A percentile compares a stretch with the other conserved stretches of the same genome.
Conservation (phyloP, 1,284 basidiomycete genomes). For the Peniophora sp. region DNA sequence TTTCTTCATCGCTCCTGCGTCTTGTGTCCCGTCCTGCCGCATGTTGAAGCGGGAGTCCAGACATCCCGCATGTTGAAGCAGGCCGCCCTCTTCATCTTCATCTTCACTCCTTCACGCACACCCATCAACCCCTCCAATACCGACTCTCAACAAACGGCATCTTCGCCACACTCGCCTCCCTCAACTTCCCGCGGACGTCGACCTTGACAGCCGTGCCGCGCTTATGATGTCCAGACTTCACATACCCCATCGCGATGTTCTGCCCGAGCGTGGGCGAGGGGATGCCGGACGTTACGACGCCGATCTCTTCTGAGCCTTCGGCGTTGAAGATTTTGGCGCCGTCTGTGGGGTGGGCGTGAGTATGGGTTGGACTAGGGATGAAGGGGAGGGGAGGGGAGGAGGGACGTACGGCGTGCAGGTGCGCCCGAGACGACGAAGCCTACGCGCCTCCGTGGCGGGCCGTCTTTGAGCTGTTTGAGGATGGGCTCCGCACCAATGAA, state of each 20-base stretch:
- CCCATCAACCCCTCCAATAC: constrained; percentile 53
- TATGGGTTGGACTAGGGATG: background rate
- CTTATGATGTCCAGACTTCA: constrained; percentile 77
- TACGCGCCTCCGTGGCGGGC: constrained; percentile 73
- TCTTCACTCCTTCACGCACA: too few relatives aligned
- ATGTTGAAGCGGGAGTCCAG: too few relatives aligned
- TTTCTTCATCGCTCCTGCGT: too few relatives aligned
- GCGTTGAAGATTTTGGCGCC: constrained; percentile 67
- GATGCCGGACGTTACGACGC: constrained; percentile 87
- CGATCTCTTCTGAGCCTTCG: constrained; percentile 32
- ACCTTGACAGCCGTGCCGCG: constrained; percentile 81
- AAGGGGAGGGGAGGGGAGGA: background rate
- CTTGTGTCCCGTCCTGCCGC: too few relatives aligned
- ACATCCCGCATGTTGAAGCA: too few relatives aligned
- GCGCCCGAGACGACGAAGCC: constrained; percentile 81
- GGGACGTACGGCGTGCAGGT: constrained; percentile 73
- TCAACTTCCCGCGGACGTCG: constrained; percentile 69
- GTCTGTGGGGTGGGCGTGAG: constrained; percentile 39
- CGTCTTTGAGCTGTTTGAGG: constrained; percentile 73
- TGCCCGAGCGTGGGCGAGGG: constrained; percentile 86
- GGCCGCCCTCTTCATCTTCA: too few relatives aligned
- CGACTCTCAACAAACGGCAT: constrained; percentile 78
- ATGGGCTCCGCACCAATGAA: constrained; percentile 88
- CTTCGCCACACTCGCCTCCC: constrained; percentile 60
- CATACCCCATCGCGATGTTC: constrained; percentile 97